Base-by-base conservation (phyloP, 805 yeast species). In the Candida sithepensis region DNA sequence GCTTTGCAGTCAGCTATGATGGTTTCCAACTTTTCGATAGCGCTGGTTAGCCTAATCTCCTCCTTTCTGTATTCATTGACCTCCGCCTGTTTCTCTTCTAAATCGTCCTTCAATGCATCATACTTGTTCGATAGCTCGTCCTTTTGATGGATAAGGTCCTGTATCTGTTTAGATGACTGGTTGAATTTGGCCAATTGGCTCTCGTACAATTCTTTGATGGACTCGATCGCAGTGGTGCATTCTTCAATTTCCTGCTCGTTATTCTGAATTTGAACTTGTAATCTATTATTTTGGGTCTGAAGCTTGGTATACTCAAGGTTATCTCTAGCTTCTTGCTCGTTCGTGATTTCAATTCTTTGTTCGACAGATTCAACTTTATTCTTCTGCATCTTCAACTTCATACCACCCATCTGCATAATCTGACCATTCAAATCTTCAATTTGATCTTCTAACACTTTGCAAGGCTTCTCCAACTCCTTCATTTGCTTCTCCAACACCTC, bases 351-450 rank as follows among this genome's bases (percentile, higher is more conserved):
- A 24, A 86, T 76, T 57, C 80, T 78, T 56, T 85, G 87, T 39
- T 73, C 71, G 30, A 85, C 71, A 1, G 95, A 85, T 56, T 82
- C 90, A 8, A 94, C 96, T 59, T 82, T 85, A 1, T 95, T 79
- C 51, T 81, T 85, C 58, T 90, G 97, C 50, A 86, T 64, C 47
- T 88, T 81, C 53, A 94, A 72, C 51, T 82, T 82, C 8, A 87
- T 84, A 50, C 99, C 99, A 45, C 99, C 99, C 45, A 88, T 84
- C 43, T 86, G 84, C 87, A 91, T 81, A 36, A 94, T 88, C 59
- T 82, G 77, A 47, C 84, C 87, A 55, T 89, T 91, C 3, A 91
- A 67, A 0, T 56, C 72, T 12, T 74, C 72, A 37, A 94, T 85
- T 48, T 77, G 72, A 6, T 65, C 59, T 60, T 81, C 88, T 38